A percentile compares a stretch with the other conserved stretches of the same genome.
Conservation (phyloP, 257 asterid genomes). For the Lycium barbarum region DNA sequence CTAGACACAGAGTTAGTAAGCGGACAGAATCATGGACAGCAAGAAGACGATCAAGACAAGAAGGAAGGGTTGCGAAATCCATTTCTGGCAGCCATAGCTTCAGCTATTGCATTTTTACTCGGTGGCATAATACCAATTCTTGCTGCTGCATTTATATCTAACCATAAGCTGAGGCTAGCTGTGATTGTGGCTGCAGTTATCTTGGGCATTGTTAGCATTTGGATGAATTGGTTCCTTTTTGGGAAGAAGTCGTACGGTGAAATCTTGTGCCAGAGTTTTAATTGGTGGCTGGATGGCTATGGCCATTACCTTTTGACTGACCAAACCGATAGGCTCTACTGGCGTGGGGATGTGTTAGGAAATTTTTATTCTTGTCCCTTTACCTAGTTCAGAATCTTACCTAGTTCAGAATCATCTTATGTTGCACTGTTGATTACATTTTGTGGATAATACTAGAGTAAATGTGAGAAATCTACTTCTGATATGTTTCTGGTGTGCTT, state of each 20-base stretch:
- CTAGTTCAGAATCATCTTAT: neutral
- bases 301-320: constrained; percentile 70
- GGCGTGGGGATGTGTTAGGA: constrained; percentile 30
- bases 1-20: constrained; percentile 55
- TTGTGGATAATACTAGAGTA: neutral
- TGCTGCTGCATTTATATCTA: constrained; percentile 56
- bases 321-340: constrained; percentile 24
- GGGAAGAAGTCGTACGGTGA: constrained; percentile 51
- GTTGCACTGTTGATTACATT: neutral
- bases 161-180: constrained; percentile 51
- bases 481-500: neutral
- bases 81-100: constrained; percentile 63
- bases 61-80: constrained; percentile 63
- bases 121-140: constrained; percentile 75
- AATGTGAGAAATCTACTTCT: neutral
- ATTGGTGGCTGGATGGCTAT: constrained; percentile 84
- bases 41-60: neutral
- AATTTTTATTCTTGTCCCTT: neutral
- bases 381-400: neutral
- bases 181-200: constrained; percentile 58
- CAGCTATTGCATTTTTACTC: constrained; percentile 60
- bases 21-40: constrained; percentile 10
- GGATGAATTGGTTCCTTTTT: constrained; percentile 63
- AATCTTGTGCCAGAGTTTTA: constrained; percentile 58
- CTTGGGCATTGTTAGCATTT: constrained; percentile 55